Evolutionary conservation across 768 basidiomycete species (phyloP), one percentile per base, ranked within the genome.

Genomic region (Lactifluus hygrophoroides): DNA sequence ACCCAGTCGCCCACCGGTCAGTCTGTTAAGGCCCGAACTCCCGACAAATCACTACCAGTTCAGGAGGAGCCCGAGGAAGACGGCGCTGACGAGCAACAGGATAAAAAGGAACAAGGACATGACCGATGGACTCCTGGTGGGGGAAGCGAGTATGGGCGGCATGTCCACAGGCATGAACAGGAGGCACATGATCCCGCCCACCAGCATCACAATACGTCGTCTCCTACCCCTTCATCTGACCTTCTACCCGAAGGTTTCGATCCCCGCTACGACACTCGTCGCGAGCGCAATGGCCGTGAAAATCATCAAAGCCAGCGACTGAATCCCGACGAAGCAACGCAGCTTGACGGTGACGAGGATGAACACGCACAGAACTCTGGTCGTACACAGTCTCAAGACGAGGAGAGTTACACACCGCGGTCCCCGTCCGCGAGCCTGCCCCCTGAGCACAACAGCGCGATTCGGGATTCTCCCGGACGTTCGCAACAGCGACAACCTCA

Each of bases 11-110:
- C 63, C 28, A 63, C 63, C 0, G 53, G 45, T 28, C 61, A 30
- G 37, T 37, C 54, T 4, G 57, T 52, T 3, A 64, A 64, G 51
- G 57, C 63, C 23, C 61, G 63, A 37, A 58, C 63, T 16, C 61
- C 63, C 17, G 63, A 63, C 51, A 64, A 53, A 21, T 64, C 63
- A n/a, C 54, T 64, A 21, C 63, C 63, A 1, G 61, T 64, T 32
- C 63, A 64, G 46, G 63, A 64, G 37, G 63, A 64, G 30, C 43
- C 53, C 35, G 63, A 64, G 28, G 63, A 64, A 43, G 63, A 63
- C 30, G 52, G 47, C 2, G 40, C 35, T 17, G 19, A 42, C 37
- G 63, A 58, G 17, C 53, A 32, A 25, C 32, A 27, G 23, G 44
- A 30, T 28, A 32, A 57, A 19, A 60, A 51, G 32, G 60, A 55